These are phyloP conservation scores for Ceratocystiopsis sp. DNA, from an alignment of 2,329 filamentous ascomycete genomes.

Conservation along the genomic window DNA sequence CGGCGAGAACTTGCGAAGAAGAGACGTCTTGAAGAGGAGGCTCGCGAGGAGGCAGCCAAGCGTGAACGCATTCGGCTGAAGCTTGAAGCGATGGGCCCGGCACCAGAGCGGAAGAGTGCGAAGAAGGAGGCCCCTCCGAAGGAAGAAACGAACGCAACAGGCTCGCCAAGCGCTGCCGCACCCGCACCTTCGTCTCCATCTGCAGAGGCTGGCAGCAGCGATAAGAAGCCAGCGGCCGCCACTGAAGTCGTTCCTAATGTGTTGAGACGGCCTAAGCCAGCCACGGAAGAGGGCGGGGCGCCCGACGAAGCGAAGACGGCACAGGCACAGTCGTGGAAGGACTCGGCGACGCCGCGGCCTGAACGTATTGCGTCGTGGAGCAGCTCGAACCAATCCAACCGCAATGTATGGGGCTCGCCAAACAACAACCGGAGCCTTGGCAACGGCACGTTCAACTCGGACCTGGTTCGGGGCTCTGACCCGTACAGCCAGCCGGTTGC, in stretches of 20 bases:
- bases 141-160: slow-evolving; percentile 16
- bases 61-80: slow-evolving; percentile 57
- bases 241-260: too few relatives aligned
- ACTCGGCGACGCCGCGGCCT: slow-evolving; percentile 18
- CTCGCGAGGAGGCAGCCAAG: slow-evolving; percentile 53
- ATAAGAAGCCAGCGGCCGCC: too few relatives aligned
- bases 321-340: slow-evolving; percentile 19
- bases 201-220: too few relatives aligned
- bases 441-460: slow-evolving; percentile 58
- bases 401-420: slow-evolving; percentile 62
- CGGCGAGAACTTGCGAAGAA: slow-evolving; percentile 53
- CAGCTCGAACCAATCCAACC: slow-evolving; percentile 23
- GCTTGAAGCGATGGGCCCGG: slow-evolving; percentile 50
- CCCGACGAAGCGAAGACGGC: too few relatives aligned
- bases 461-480: slow-evolving; percentile 33
- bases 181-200: too few relatives aligned
- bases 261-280: too few relatives aligned
- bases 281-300: too few relatives aligned
- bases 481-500: slow-evolving; percentile 17
- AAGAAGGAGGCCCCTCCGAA: slow-evolving; percentile 32
- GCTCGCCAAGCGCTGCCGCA: too few relatives aligned
- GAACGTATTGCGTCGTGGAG: slow-evolving; percentile 37
- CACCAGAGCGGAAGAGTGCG: slow-evolving; percentile 40
- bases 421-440: slow-evolving; percentile 54
- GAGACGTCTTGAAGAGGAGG: slow-evolving; percentile 49